These are phyloP conservation scores for Euphorbia schlechtendalii DNA, from an alignment of 441 rosid species.

Conservation along the genomic window DNA sequence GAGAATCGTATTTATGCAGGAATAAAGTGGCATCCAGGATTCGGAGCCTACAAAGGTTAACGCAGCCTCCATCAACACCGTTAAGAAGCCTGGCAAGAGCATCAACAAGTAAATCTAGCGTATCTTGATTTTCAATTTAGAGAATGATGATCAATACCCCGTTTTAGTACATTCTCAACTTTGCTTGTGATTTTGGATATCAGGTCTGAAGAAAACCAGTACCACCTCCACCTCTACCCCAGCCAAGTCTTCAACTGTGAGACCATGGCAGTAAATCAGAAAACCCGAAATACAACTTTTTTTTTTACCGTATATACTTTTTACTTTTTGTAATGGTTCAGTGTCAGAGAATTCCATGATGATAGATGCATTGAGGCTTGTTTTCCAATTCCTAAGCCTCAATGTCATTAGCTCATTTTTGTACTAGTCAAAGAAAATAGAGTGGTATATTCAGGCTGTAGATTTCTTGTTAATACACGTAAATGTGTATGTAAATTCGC, in stretches of 20 bases:
- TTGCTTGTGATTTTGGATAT: constrained; percentile 8
- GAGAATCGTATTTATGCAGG: constrained; percentile 34
- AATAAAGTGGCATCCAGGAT: constrained; percentile 26
- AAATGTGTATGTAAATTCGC: neutral
- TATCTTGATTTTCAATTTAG: neutral
- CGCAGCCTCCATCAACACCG: constrained; percentile 21
- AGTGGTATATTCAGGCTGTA: constrained; percentile 7
- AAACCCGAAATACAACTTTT: neutral
- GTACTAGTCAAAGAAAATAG: neutral
- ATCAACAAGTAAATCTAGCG: constrained; percentile 28
- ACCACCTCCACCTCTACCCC: constrained; percentile 20
- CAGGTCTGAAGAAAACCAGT: constrained; percentile 40
- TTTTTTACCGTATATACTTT: neutral
- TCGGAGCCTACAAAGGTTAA: constrained; percentile 30
- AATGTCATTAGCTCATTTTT: constrained; percentile 1
- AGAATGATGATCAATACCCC: too few species aligned
- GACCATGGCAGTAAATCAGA: constrained; percentile 34
- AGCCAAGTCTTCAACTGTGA: constrained; percentile 37
- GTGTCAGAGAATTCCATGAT: constrained; percentile 4
- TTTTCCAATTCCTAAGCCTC: neutral
- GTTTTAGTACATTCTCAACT: neutral
- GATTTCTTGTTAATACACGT: constrained; percentile 1
- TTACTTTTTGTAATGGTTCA: neutral
- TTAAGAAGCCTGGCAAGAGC: constrained; percentile 26
- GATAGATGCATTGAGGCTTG: constrained; percentile 10